Evolutionary conservation across 106 monocot species (phyloP), one percentile per base, ranked within the genome.

Genomic region (Dioscorea zingiberensis): DNA sequence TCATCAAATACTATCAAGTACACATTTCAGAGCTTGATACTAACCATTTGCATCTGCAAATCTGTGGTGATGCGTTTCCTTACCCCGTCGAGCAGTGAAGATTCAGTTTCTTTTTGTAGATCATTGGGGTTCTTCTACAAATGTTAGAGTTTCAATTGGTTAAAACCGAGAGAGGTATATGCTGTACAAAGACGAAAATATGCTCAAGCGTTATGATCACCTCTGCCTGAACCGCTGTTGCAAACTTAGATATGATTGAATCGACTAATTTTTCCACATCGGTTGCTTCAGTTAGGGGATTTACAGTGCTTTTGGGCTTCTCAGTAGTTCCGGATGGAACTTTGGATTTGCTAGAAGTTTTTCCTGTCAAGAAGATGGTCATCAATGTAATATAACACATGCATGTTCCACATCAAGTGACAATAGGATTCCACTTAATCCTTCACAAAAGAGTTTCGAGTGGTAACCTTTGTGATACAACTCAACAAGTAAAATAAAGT

Each of bases 11-110:
- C 3, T 10, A 38, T 38, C 4, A 1, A 38, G 38, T 38, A 38
- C 9, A 10, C 10, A 10, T 38, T 0, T 38, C 38, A 6, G 38
- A 2, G 38, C 4, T 6, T 8, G 38, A 66, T 25, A 87, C 90
- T 83, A 53, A 94, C 90, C 11, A 73, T 68, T 54, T 76, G 64
- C 63, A 73, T 82, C 59, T 87, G 79, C 68, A 94, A 71, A 77
- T 94, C 90, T 22, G 83, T 74, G 58, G 68, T 60, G 23, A 87
- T 54, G 3, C 29, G 64, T 71, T 63, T 77, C 60, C 65, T 91
- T 22, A 87, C 73, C 46, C 60, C 69, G 49, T 85, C 90, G 13
- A 83, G 23, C 3, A 82, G 23, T 44, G 80, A 66, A 67, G 67
- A 22, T 58, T 53, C 72, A 54, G 54, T 38, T 58, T 77, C 71